Evolutionary conservation across 768 basidiomycete species (phyloP).

Genomic region (Infundibulicybe gibba): DNA sequence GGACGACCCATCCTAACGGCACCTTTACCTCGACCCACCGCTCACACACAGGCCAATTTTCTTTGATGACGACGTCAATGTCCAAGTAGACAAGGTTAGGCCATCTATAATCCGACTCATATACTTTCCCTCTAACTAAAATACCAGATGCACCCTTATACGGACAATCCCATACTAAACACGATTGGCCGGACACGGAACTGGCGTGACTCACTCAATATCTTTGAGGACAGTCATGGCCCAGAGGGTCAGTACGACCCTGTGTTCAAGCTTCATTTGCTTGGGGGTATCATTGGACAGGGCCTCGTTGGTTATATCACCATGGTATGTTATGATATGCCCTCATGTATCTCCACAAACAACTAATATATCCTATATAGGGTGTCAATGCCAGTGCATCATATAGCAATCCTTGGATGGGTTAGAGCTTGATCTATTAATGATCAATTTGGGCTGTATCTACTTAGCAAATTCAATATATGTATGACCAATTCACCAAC

Average conservation of each 20-base stretch:
- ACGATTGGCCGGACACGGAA: constrained; percentile 48
- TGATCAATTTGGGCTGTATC: not conserved
- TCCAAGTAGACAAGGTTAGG: constrained; percentile 40
- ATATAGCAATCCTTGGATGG: constrained; percentile 33
- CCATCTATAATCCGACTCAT: not conserved
- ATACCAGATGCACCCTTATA: constrained; percentile 46
- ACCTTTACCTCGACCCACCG: constrained; percentile 42
- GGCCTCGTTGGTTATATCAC: constrained; percentile 53
- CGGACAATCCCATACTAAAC: constrained; percentile 43
- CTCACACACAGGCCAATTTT: constrained; percentile 52
- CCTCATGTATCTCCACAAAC: not conserved
- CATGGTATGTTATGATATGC: constrained; percentile 32
- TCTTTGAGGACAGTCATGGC: constrained; percentile 47
- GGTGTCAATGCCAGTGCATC: constrained; percentile 37
- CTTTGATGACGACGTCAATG: constrained; percentile 51
- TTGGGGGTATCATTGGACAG: constrained; percentile 48
- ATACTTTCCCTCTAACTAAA: not conserved
- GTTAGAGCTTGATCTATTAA: constrained; percentile 10
- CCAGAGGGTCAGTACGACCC: constrained; percentile 49
- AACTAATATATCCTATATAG: constrained; percentile 13
- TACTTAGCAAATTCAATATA: too few relatives aligned
- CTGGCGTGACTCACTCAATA: constrained; percentile 48
- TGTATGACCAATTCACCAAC: too few relatives aligned
- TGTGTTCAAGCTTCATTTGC: constrained; percentile 44
- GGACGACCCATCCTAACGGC: constrained; percentile 38